phyloP scores from a whole-genome alignment of 495 filamentous ascomycete genomes.

The Tetracladium setigerum region DNA sequence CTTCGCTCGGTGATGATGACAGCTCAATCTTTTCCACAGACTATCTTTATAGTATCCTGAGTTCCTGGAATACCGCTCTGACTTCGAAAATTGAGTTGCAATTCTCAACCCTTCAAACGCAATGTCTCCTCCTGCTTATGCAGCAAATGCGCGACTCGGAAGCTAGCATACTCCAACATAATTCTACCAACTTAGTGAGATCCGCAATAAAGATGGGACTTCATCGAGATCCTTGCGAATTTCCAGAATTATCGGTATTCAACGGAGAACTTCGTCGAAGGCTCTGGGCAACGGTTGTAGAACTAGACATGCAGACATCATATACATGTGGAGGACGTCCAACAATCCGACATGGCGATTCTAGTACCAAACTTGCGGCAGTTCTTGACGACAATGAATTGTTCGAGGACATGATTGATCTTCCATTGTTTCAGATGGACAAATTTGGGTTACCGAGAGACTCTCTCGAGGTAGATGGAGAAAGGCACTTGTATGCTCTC shows the following conservation, averaged over 20 bases:
- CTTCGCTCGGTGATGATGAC: slow-evolving; percentile 3
- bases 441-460: too few relatives aligned
- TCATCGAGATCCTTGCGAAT: slow-evolving; percentile 15
- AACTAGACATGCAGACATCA: slow-evolving; percentile 35
- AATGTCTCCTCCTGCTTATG: slow-evolving; percentile 11
- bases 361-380: slow-evolving; percentile 8
- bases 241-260: slow-evolving; percentile 21
- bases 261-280: slow-evolving; percentile 31
- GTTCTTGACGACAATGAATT: slow-evolving; percentile 17
- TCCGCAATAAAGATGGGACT: slow-evolving; percentile 17
- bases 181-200: slow-evolving; percentile 10
- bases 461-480: too few relatives aligned
- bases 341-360: slow-evolving; percentile 35
- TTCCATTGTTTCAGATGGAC: slow-evolving; percentile 18
- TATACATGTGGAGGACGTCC: slow-evolving; percentile 32
- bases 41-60: slow-evolving; percentile 3
- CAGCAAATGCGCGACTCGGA: neutral
- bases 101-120: slow-evolving; percentile 4
- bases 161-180: slow-evolving; percentile 7
- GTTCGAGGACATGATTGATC: slow-evolving; percentile 10
- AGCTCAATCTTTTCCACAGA: neutral
- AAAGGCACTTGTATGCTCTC: too few relatives aligned
- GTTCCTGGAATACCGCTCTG: slow-evolving; percentile 10
- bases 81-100: slow-evolving; percentile 8
- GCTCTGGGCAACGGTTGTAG: slow-evolving; percentile 37